Base-by-base conservation (phyloP, 164 flowering plant species). In the Nymphaea thermarum region DNA sequence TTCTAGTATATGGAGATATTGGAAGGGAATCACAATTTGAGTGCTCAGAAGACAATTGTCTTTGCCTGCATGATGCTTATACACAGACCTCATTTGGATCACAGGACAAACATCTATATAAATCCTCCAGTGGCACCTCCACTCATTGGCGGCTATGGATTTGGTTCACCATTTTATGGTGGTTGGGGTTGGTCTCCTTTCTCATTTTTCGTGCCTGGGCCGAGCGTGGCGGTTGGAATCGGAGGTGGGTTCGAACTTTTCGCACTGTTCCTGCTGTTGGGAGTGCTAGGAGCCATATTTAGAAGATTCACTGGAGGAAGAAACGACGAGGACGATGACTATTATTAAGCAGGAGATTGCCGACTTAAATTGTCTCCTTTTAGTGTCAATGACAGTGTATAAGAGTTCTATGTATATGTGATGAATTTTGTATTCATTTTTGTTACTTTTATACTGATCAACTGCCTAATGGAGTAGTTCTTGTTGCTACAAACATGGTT, bases 121-220 rank as follows among this genome's bases (percentile, higher is more conserved):
- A 94, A 94, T 65, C 98, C 98, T 2, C 90, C 86, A 0, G 78
- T 86, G 7, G 97, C 97, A 0, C 97, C 97, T 3, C 98, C 97
- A 12, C 85, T 94, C 41, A 78, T 82, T 44, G 96, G 98, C 43
- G 98, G 98, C 0, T 93, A 90, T 43, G 98, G 98, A 4, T 91
- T 82, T 63, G 94, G 96, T 10, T 78, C 72, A 42, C 93, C 91
- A 6, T 87, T 74, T 78, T 93, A 82, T 66, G 94, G 97, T 2
- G 98, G 98, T 68, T 93, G 86, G 86, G 98, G 98, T 4, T 90
- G 96, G 96, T 89, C 98, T 0, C 98, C 98, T 1, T 89, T 91
- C 73, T 94, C 97, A 7, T 94, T 88, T 79, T 94, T 87, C 51
- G 87, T 85, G 12, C 97, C 98, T 2, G 91, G 95, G 25, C 96